Evolutionary conservation across 805 yeast species (phyloP), one percentile per base, ranked within the genome.

Genomic region (Tetrapisispora arboricola): DNA sequence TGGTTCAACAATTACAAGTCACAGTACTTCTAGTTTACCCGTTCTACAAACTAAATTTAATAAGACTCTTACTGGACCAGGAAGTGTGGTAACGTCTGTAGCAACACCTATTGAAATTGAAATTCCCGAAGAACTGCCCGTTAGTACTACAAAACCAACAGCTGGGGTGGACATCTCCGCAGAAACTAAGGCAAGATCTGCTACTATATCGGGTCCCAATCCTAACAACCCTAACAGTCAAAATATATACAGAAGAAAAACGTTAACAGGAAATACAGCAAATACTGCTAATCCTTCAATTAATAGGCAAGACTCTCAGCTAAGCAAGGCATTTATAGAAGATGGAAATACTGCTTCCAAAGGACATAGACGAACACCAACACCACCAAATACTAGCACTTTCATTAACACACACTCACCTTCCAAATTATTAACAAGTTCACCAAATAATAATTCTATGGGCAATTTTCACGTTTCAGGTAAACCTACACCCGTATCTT

Each of bases 81-180:
- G 48, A 5, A 56, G 55, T 40, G 49, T 60, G 2, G 45, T 48
- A n/a, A 63, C 66, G 6, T 55, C 75, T 30, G 65, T 66, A 15
- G 70, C 74, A 9, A 73, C 82, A 0, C 81, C 85, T 2, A 68
- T 80, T 2, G 73, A 73, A 44, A 73, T 73, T 44, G 88, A 81
- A 55, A 83, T 82, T 32, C 90, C 90, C 2, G 65, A 60, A 45
- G 66, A 61, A 35, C 41, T 61, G 26, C 66, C 66, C 10, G 49
- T 49, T 1, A 54, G 53, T 16, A 35, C 57, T 2, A 36, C 51
- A 2, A 45, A 49, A 10, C 44, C 46, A n/a, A 40, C 53, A 1
- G 19, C 26, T 3, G 17, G 9, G 3, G 37, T 50, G 67, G 40
- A 65, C 35, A 61, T 68, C 10, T 65, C 68, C 12, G 12, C 63